Conservation (phyloP, 768 basidiomycete species). For the Cyclocybe cylindracea region DNA sequence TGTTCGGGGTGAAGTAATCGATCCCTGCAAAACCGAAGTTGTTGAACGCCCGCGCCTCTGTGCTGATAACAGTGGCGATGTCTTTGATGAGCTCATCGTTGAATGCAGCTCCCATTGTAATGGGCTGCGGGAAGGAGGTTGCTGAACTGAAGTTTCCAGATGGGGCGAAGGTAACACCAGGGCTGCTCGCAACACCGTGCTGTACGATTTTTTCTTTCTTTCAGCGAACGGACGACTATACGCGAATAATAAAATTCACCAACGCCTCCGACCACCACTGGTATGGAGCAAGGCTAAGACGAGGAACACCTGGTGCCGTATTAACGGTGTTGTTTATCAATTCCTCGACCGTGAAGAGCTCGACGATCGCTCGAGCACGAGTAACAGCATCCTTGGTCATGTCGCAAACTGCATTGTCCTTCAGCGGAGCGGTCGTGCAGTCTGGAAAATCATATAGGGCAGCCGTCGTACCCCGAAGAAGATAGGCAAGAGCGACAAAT, state of each 20-base stretch:
- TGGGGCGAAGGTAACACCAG: slow-evolving; percentile 50
- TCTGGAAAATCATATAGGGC: slow-evolving; percentile 44
- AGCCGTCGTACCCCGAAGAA: slow-evolving; percentile 10
- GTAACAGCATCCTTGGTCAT: slow-evolving; percentile 41
- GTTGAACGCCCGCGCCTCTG: slow-evolving; percentile 59
- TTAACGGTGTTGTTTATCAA: slow-evolving; percentile 54
- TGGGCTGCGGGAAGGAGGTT: slow-evolving; percentile 60
- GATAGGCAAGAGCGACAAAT: slow-evolving; percentile 12
- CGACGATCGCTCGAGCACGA: slow-evolving; percentile 51
- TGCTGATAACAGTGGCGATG: slow-evolving; percentile 53
- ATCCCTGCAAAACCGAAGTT: slow-evolving; percentile 53
- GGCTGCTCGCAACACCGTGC: slow-evolving; percentile 58
- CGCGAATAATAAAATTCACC: slow-evolving; percentile 29
- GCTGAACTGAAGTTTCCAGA: slow-evolving; percentile 56
- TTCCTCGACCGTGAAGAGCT: slow-evolving; percentile 51
- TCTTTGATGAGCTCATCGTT: slow-evolving; percentile 52
- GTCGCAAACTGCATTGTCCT: slow-evolving; percentile 48
- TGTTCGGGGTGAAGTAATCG: slow-evolving; percentile 61
- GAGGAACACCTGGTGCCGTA: slow-evolving; percentile 48
- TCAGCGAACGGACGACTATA: not conserved
- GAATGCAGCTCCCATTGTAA: slow-evolving; percentile 55
- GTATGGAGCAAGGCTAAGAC: slow-evolving; percentile 57
- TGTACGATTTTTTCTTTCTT: slow-evolving; percentile 15
- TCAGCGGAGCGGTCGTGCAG: slow-evolving; percentile 47
- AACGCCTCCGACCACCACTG: slow-evolving; percentile 65